Conservation (phyloP, 1,139 yeast genomes). For the Blastobotrys serpentis region DNA sequence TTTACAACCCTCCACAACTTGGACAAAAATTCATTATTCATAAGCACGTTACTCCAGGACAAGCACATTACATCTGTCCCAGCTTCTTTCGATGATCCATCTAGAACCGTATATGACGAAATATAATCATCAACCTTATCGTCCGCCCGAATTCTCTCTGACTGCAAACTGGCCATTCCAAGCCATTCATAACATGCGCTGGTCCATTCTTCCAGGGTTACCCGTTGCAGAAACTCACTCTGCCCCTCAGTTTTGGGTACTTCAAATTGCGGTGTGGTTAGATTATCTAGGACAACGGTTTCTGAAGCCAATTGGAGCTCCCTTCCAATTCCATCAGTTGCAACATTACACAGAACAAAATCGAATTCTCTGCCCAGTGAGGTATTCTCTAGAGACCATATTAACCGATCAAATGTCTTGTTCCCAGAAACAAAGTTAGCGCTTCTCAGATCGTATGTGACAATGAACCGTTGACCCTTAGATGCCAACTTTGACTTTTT, state of each 20-base stretch:
- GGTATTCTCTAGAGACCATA: conserved; percentile 43
- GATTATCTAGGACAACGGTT: conserved; percentile 5
- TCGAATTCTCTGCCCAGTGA: conserved; percentile 11
- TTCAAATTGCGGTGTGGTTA: conserved; percentile 20
- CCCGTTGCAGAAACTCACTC: conserved; percentile 5
- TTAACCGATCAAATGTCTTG: conserved; percentile 36
- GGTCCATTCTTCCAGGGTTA: conserved; percentile 34
- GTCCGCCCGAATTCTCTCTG: conserved; percentile 22
- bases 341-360: conserved; percentile 1
- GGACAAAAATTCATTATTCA: conserved; percentile 13
- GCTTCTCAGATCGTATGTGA: conserved; percentile 25
- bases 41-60: conserved; percentile 5
- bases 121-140: conserved; percentile 30
- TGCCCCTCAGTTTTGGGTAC: conserved; percentile 13
- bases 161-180: conserved; percentile 29
- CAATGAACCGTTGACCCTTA: conserved; percentile 12
- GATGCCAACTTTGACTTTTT: conserved; percentile 21
- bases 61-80: conserved; percentile 3
- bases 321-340: neutral
- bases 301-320: neutral
- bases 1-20: neutral
- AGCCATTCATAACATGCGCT: conserved; percentile 35
- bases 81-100: conserved; percentile 21
- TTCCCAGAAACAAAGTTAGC: conserved; percentile 22
- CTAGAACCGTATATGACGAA: conserved; percentile 27